Evolutionary conservation across 805 yeast species (phyloP).

Genomic region (Saccharomycopsis sp.): DNA sequence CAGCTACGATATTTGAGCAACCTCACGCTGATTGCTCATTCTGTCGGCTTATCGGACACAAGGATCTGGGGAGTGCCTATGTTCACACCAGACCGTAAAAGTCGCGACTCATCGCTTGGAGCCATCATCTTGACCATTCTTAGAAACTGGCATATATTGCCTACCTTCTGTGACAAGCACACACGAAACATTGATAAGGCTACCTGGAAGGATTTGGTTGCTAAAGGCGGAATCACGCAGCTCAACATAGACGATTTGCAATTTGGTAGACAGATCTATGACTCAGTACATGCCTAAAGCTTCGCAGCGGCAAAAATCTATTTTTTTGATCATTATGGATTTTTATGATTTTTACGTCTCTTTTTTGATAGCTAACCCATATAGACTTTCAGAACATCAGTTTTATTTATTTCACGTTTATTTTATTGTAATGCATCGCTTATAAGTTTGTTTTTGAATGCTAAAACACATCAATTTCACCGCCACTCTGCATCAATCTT

Average conservation of each 20-base stretch:
- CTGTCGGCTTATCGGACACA: background rate
- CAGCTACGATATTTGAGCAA: background rate
- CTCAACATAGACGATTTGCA: constrained; percentile 18
- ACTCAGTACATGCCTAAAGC: background rate
- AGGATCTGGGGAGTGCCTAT: constrained; percentile 20
- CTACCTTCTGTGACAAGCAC: background rate
- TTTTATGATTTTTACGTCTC: background rate
- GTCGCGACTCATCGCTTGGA: background rate
- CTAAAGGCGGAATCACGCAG: constrained; percentile 15
- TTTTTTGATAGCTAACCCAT: background rate
- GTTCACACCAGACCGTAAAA: background rate
- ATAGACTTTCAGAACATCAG: too few species aligned
- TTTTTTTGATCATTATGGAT: background rate
- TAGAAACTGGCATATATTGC: background rate
- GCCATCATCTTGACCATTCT: background rate
- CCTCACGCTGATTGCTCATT: background rate
- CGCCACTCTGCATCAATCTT: too few species aligned
- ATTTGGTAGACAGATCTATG: constrained; percentile 12
- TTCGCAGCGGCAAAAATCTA: too few species aligned
- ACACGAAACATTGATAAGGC: background rate
- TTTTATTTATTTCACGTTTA: too few species aligned
- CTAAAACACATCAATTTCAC: too few species aligned
- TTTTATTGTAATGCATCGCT: too few species aligned
- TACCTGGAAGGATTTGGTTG: constrained; percentile 15
- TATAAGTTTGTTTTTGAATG: too few species aligned